Percentiles rank a stretch among this genome's conserved stretches.
phyloP scores from a whole-genome alignment of 306 rosid species.

The Pyrus bretschneideri region DNA sequence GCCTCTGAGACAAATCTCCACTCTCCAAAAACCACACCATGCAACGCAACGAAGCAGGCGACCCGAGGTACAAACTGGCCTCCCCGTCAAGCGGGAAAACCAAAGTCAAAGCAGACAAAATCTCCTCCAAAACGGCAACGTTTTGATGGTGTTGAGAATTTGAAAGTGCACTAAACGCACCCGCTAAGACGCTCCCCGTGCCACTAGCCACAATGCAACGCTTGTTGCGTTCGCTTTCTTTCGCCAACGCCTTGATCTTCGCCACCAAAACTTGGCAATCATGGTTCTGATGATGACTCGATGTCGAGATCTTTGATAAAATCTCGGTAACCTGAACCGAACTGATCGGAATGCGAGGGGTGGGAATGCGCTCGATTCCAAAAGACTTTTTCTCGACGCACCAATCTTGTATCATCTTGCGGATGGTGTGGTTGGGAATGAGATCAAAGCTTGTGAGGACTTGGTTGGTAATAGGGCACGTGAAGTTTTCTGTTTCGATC shows the following conservation, averaged over 20 bases:
- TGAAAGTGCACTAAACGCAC: conserved; percentile 25
- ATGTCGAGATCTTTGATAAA: conserved; percentile 7
- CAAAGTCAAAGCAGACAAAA: conserved; percentile 25
- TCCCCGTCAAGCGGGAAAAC: conserved; percentile 31
- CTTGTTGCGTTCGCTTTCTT: conserved; percentile 43
- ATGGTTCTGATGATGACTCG: neutral
- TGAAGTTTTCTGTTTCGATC: conserved; percentile 41
- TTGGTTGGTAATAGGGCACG: conserved; percentile 42
- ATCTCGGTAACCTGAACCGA: conserved; percentile 14
- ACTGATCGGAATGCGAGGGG: conserved; percentile 33
- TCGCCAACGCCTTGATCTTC: conserved; percentile 20
- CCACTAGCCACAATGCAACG: conserved; percentile 23
- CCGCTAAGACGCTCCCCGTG: conserved; percentile 18
- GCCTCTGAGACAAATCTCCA: conserved; percentile 26
- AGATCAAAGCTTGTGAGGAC: conserved; percentile 25
- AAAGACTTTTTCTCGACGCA: conserved; percentile 32
- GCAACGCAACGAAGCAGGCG: conserved; percentile 24
- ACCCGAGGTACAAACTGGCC: conserved; percentile 20
- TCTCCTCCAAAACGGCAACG: conserved; percentile 26
- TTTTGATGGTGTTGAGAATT: neutral
- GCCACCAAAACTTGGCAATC: conserved; percentile 17
- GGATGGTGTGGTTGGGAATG: conserved; percentile 41
- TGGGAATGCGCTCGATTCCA: conserved; percentile 46
- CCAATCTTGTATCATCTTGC: conserved; percentile 54
- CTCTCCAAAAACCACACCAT: conserved; percentile 32